Conservation (phyloP, 139 green algal genomes). For the Chlorella sp. region DNA sequence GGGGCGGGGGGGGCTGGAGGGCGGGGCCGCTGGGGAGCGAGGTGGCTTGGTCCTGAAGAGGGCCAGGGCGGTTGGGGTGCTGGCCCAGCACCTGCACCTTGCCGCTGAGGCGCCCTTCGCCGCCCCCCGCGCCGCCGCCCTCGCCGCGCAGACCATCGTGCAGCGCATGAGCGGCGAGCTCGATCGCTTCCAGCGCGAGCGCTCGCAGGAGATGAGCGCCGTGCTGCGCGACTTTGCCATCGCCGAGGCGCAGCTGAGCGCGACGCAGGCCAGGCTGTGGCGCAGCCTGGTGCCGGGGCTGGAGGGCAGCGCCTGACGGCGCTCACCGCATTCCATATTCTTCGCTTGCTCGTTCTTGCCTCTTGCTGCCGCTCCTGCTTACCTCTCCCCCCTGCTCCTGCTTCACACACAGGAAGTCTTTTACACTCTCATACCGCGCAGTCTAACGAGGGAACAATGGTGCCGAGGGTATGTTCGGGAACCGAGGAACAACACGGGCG, state of each 20-base stretch:
- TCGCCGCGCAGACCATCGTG: conserved; percentile 44
- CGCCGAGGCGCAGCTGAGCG: conserved; percentile 61
- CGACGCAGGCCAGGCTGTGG: conserved; percentile 74
- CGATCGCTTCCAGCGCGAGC: conserved; percentile 81
- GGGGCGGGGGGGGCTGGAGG: neutral
- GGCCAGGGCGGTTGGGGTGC: no score
- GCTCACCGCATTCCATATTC: no score
- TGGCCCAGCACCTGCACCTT: no score
- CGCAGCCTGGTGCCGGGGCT: neutral
- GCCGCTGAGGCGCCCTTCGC: no score
- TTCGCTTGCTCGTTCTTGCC: neutral
- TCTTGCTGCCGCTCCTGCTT: no score
- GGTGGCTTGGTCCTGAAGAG: no score
- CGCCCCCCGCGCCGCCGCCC: neutral
- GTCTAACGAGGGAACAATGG: neutral
- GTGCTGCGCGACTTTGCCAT: conserved; percentile 84
- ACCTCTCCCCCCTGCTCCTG: neutral
- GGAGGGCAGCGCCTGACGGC: neutral
- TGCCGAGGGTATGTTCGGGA: neutral
- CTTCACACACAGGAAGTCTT: neutral
- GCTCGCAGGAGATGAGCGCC: conserved; percentile 67
- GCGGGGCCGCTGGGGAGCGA: no score
- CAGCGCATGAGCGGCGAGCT: conserved; percentile 85
- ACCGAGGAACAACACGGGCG: no score
- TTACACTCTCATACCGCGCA: neutral